A percentile compares a stretch with the other conserved stretches of the same genome.
Evolutionary conservation across 805 yeast genomes (phyloP).

Genomic region (Candida succiphila): DNA sequence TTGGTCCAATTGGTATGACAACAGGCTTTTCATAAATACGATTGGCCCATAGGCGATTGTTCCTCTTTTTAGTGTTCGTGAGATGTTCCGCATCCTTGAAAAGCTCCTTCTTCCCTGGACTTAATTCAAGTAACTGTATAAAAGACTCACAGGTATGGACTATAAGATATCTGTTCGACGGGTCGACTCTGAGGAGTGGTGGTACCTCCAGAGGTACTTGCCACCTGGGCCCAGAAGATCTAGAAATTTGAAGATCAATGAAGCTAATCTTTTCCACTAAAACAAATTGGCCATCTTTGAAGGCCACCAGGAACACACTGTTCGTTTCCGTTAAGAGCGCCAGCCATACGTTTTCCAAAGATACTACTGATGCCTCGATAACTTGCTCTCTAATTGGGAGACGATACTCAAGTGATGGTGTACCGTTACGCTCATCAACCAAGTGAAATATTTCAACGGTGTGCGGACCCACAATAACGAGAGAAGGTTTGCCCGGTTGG

Average conservation of each 20-base stretch:
- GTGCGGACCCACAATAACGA: background rate
- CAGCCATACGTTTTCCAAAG: conserved; percentile 11
- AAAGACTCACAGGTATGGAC: conserved; percentile 12
- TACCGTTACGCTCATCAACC: too few species aligned
- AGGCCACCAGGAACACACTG: conserved; percentile 10
- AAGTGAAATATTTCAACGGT: background rate
- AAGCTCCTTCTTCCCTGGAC: conserved; percentile 10
- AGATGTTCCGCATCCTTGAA: too few species aligned
- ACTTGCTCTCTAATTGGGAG: background rate
- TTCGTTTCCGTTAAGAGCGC: conserved; percentile 13
- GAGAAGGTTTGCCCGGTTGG: background rate
- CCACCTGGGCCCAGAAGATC: background rate
- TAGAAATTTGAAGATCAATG: conserved; percentile 2
- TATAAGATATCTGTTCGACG: conserved; percentile 8
- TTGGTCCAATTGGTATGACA: conserved; percentile 7
- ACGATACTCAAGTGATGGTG: background rate
- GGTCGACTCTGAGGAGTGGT: conserved; percentile 13
- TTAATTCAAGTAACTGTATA: conserved; percentile 11
- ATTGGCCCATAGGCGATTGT: conserved; percentile 6
- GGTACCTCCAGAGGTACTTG: conserved; percentile 4
- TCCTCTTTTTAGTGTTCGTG: conserved; percentile 7
- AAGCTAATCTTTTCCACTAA: conserved; percentile 11
- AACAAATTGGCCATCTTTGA: conserved; percentile 4
- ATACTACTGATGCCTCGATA: conserved; percentile 7
- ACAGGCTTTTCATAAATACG: conserved; percentile 10